phyloP scores from a whole-genome alignment of 2,329 filamentous ascomycete genomes.

The Talaromyces amestolkiae region DNA sequence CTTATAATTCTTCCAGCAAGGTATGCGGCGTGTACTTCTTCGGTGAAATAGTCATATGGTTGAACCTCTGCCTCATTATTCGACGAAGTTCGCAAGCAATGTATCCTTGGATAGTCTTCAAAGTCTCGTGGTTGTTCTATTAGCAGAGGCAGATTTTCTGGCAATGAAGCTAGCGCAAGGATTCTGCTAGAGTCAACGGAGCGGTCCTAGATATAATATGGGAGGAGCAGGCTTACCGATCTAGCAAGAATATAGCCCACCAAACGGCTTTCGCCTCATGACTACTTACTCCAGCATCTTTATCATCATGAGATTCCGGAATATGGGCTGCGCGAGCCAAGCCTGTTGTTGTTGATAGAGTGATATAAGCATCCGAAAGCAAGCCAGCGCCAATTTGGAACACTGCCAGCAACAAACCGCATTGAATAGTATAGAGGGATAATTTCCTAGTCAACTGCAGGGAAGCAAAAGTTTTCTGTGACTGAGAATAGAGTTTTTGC shows the following conservation, averaged over 20 bases:
- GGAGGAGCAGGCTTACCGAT: constrained; percentile 1
- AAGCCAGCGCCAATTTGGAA: constrained; percentile 17
- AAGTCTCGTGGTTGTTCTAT: constrained; percentile 4
- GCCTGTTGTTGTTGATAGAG: constrained; percentile 6
- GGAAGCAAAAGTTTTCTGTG: neutral
- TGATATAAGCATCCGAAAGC: constrained; percentile 16
- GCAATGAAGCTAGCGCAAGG: constrained; percentile 10
- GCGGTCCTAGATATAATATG: neutral
- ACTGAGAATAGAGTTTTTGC: neutral
- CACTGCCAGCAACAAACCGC: constrained; percentile 11
- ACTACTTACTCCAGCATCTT: neutral
- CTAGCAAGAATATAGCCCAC: constrained; percentile 16
- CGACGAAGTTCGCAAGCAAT: neutral
- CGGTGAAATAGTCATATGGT: constrained; percentile 3
- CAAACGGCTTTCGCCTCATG: constrained; percentile 2
- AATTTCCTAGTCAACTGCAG: neutral
- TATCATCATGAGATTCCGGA: neutral
- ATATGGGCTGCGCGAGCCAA: neutral
- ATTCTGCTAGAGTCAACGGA: neutral
- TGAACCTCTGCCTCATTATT: neutral
- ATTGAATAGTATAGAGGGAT: constrained; percentile 4
- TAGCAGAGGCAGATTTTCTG: constrained; percentile 2
- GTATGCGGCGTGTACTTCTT: constrained; percentile 12
- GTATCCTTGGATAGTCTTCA: neutral
- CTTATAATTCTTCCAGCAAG: neutral